phyloP scores from a whole-genome alignment of 441 rosid genomes.

The Eruca vesicaria region DNA sequence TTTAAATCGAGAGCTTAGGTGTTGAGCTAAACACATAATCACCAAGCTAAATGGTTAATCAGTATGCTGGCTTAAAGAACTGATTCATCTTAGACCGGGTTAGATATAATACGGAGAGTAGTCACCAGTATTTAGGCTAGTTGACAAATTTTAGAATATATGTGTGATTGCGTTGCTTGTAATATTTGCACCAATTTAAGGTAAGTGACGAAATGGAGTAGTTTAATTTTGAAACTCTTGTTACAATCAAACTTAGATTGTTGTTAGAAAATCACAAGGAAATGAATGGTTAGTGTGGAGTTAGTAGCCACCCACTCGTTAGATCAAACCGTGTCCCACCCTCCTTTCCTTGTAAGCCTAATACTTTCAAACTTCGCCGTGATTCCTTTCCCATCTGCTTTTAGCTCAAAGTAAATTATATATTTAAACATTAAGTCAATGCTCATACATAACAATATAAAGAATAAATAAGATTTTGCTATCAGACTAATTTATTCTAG shows the following conservation, averaged over 20 bases:
- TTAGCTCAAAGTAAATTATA: background rate
- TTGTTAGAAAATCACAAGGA: background rate
- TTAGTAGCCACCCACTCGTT: constrained; percentile 32
- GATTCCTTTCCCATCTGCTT: background rate
- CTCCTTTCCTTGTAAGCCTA: background rate
- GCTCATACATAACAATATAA: background rate
- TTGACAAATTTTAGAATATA: background rate
- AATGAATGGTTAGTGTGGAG: constrained; percentile 17
- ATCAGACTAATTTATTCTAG: background rate
- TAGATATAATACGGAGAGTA: background rate
- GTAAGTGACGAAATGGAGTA: background rate
- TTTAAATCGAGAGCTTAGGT: background rate
- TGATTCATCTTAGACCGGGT: background rate
- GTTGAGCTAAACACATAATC: background rate
- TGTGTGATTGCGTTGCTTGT: background rate
- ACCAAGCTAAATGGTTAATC: background rate
- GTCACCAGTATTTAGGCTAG: background rate
- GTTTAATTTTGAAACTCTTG: background rate
- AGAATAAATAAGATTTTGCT: background rate
- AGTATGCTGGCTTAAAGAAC: background rate
- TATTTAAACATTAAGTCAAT: background rate
- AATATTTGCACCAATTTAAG: background rate
- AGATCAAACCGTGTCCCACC: constrained; percentile 18
- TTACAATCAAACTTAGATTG: background rate
- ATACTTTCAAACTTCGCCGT: constrained; percentile 31